These are phyloP conservation scores for Colletotrichum orchidophilum DNA, from an alignment of 2,329 filamentous ascomycete genomes.

Conservation along the genomic window DNA sequence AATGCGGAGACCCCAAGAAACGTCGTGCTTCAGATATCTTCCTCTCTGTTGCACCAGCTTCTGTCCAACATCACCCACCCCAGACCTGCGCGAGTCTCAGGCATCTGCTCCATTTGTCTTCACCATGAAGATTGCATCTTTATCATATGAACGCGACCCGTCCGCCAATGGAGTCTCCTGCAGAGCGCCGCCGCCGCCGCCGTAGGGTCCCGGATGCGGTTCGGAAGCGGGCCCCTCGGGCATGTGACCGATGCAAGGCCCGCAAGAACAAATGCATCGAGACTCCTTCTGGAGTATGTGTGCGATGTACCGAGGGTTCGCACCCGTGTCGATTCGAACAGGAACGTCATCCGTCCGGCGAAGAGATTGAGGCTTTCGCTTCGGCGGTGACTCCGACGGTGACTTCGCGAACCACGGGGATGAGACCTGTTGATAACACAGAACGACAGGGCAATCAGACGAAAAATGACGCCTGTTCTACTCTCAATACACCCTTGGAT, in stretches of 20 bases:
- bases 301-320: slow-evolving; percentile 40
- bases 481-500: neutral
- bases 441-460: neutral
- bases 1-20: neutral
- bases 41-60: neutral
- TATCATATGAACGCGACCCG: neutral
- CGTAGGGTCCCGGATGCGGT: slow-evolving; percentile 44
- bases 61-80: no score
- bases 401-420: neutral
- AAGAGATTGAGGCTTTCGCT: neutral
- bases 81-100: neutral
- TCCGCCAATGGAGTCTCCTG: slow-evolving; percentile 15
- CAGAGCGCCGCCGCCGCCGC: slow-evolving; percentile 29
- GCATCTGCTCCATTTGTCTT: neutral
- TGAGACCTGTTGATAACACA: neutral
- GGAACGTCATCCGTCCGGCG: neutral
- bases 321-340: slow-evolving; percentile 37
- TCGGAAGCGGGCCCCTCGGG: slow-evolving; percentile 44
- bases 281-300: slow-evolving; percentile 38
- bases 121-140: neutral
- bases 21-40: neutral
- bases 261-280: slow-evolving; percentile 48
- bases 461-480: neutral
- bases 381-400: slow-evolving; percentile 24
- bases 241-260: slow-evolving; percentile 47